Evolutionary conservation across 1,139 yeast genomes (phyloP), one percentile per base, ranked within the genome.

Genomic region (Pichia sp.): DNA sequence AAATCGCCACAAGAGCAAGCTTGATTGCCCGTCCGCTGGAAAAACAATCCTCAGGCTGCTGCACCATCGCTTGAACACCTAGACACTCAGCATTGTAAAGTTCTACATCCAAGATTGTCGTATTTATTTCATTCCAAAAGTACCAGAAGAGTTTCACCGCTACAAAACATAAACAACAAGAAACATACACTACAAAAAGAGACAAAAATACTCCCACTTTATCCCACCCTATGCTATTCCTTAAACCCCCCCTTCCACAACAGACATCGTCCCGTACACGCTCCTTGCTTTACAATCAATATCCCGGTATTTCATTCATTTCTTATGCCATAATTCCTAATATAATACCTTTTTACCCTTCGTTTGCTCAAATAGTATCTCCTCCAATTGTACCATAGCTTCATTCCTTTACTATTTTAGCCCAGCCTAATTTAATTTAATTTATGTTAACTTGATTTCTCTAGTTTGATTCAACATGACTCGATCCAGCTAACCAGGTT

Each of bases 1-100:
- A 86, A 68, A 76, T 77, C 56, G 93, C 93, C 10, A 84, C 90
- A 1, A 76, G 95, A 63, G 79, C 84, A 1, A 85, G 91, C 67
- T 73, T 87, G 57, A 60, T 79, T 47, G 74, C 77, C 16, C 71
- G 76, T 51, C 74, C 74, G 36, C 73, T 73, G 27, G 72, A 73
- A 2, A 64, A 73, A 24, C 61, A 58, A 24, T 46, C 63, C 6
- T 42, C 55, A n/a, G 70, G 73, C 1, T 79, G 84, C 59, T 79
- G 83, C 59, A 62, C 67, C 6, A 71, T 79, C 46, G 52, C 60
- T 7, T 74, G 55, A 67, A 38, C 6, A n/a, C 27, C 12, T 24
- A 9, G 6, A 34, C 12, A 12, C 38, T 34, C 38, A 34, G n/a
- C 38, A 12, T 9, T 34, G 38, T 14, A 34, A 34, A 34, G 38